Conservation (phyloP, 352 stramenopile genomes). For the Pythium phragmitis region DNA sequence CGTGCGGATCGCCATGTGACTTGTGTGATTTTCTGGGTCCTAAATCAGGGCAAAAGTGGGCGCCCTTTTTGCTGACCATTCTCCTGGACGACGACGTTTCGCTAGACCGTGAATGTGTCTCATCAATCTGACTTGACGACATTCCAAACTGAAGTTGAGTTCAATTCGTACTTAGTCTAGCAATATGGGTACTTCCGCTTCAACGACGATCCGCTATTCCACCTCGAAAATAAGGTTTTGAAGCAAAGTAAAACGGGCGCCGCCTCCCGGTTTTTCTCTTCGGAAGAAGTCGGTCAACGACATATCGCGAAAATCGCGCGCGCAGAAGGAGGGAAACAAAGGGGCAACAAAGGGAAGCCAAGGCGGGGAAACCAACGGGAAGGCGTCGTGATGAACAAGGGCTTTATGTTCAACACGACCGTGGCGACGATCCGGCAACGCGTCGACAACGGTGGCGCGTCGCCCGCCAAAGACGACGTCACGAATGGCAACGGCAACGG, state of each 20-base stretch:
- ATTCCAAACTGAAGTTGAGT: not conserved
- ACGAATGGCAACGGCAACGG: constrained; percentile 2
- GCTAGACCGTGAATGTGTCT: not conserved
- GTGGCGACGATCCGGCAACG: not conserved
- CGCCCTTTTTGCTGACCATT: constrained; percentile 8
- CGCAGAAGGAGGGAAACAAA: not conserved
- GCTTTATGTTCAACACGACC: constrained; percentile 8
- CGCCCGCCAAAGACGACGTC: constrained; percentile 10
- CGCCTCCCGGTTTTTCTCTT: constrained; percentile 1
- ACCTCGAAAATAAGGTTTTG: constrained; percentile 13
- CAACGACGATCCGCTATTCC: constrained; percentile 4
- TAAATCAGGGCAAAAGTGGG: not conserved
- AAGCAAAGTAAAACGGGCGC: not conserved
- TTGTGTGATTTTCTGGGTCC: not conserved
- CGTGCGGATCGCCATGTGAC: constrained; percentile 11
- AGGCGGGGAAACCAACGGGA: constrained; percentile 3
- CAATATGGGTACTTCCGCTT: not conserved
- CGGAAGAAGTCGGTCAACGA: not conserved
- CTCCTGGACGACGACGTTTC: not conserved
- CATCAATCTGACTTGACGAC: not conserved
- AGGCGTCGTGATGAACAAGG: constrained; percentile 4
- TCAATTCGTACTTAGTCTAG: constrained; percentile 5
- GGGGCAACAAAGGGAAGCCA: constrained; percentile 6
- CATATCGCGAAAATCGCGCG: not conserved
- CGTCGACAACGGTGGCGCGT: constrained; percentile 1